A percentile compares a stretch with the other conserved stretches of the same genome.
Evolutionary conservation across 2,329 filamentous ascomycete species (phyloP).

Genomic region (Trichoderma guizhouense): DNA sequence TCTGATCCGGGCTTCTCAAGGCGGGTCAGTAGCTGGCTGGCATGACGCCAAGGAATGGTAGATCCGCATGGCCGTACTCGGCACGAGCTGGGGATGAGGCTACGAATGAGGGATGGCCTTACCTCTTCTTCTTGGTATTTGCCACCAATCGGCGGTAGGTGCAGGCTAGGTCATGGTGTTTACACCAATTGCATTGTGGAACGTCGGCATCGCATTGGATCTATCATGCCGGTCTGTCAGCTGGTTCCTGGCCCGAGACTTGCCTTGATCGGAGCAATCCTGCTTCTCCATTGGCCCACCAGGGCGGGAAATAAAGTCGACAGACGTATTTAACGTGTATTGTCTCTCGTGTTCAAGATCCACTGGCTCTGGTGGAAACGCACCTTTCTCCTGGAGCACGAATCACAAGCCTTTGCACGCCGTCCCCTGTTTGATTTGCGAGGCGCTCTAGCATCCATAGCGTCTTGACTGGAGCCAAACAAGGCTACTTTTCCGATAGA

Average conservation of each 20-base stretch:
- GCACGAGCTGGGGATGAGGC: not conserved
- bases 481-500: not conserved
- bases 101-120: not conserved
- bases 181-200: constrained; percentile 5
- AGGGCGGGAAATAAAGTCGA: not conserved
- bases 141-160: not conserved
- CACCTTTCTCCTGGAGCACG: not conserved
- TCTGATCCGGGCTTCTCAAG: not conserved
- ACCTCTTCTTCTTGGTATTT: not conserved
- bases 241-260: not conserved
- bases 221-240: not conserved
- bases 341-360: not conserved
- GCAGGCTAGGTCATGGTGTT: not conserved
- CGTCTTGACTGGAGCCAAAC: not conserved
- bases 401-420: constrained; percentile 1
- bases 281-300: not conserved
- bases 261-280: not conserved
- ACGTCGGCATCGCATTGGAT: constrained; percentile 3
- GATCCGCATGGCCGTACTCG: not conserved
- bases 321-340: not conserved
- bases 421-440: not conserved
- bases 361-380: not conserved
- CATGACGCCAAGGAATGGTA: not conserved
- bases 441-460: not conserved
- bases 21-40: not conserved